These are phyloP conservation scores for Tulasnella sp. DNA, from an alignment of 768 basidiomycete species.

Conservation along the genomic window DNA sequence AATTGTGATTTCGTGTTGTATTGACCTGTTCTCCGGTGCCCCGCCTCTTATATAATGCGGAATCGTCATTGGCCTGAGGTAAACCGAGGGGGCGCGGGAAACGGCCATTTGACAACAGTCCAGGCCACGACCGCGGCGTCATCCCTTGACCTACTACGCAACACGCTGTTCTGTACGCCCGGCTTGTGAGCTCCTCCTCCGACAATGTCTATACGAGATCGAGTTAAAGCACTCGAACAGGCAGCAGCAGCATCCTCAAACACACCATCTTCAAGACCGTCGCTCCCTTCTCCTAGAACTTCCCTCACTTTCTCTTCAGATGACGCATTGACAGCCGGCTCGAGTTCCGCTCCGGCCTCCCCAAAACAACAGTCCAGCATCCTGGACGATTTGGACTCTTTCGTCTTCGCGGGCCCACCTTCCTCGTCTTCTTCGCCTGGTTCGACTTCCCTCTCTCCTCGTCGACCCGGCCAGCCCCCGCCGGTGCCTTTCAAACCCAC, in stretches of 20 bases:
- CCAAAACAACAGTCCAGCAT: slow-evolving; percentile 16
- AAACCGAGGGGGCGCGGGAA: background rate
- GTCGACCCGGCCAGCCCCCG: background rate
- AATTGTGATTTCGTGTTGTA: too few species aligned
- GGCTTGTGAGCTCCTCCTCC: background rate
- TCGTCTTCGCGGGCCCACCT: slow-evolving; percentile 24
- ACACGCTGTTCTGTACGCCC: background rate
- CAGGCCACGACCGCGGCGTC: background rate
- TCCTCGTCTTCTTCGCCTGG: slow-evolving; percentile 19
- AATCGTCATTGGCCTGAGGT: too few species aligned
- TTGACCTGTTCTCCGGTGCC: too few species aligned
- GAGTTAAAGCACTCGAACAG: slow-evolving; percentile 17
- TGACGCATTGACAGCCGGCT: slow-evolving; percentile 17
- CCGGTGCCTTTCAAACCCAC: background rate
- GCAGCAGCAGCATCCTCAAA: slow-evolving; percentile 14
- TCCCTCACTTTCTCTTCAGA: slow-evolving; percentile 25
- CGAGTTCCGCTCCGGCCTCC: slow-evolving; percentile 16
- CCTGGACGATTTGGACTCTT: slow-evolving; percentile 24
- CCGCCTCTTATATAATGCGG: too few species aligned
- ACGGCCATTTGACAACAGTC: background rate
- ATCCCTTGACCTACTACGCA: background rate
- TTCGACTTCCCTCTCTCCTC: background rate
- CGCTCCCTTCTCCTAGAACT: slow-evolving; percentile 24
- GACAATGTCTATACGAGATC: slow-evolving; percentile 15
- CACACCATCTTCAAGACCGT: background rate